Conservation (phyloP, 495 filamentous ascomycete species). For the Hyaloscypha variabilis region DNA sequence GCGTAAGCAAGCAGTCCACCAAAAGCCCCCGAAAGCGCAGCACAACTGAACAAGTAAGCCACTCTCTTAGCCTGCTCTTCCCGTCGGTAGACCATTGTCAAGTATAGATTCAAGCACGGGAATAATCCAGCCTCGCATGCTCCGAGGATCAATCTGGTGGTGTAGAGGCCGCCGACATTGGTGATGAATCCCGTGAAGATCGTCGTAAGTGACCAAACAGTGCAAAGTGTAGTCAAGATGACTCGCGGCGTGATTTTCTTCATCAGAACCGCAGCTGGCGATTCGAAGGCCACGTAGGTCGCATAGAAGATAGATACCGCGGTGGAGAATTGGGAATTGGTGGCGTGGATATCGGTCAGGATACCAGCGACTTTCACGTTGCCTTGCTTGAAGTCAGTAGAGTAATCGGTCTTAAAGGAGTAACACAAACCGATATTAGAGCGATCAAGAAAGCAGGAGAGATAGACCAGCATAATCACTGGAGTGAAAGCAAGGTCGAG, state of each 20-base stretch:
- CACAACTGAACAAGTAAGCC: conserved; percentile 74
- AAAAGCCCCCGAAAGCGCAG: conserved; percentile 74
- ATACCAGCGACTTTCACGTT: conserved; percentile 51
- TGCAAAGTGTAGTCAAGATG: conserved; percentile 60
- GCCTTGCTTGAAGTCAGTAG: conserved; percentile 31
- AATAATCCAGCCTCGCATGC: conserved; percentile 70
- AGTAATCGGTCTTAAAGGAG: background rate
- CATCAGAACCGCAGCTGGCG: conserved; percentile 44
- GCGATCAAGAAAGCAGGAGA: conserved; percentile 49
- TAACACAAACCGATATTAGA: conserved; percentile 49
- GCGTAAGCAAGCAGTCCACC: conserved; percentile 76
- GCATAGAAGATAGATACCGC: conserved; percentile 55
- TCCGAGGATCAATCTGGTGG: conserved; percentile 64
- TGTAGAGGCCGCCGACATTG: conserved; percentile 56
- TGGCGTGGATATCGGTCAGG: conserved; percentile 47
- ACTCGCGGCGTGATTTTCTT: conserved; percentile 49
- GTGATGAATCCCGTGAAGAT: conserved; percentile 67
- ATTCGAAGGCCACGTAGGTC: conserved; percentile 51
- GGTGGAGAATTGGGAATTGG: conserved; percentile 43
- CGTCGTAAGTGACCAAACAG: conserved; percentile 72
- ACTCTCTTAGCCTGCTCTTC: conserved; percentile 74
- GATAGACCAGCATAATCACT: conserved; percentile 50
- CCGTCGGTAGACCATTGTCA: conserved; percentile 77
- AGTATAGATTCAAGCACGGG: conserved; percentile 68
- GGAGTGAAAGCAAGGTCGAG: conserved; percentile 48